These are phyloP conservation scores for Ceratocystis albifundus DNA, from an alignment of 2,329 filamentous ascomycete genomes.

Conservation along the genomic window DNA sequence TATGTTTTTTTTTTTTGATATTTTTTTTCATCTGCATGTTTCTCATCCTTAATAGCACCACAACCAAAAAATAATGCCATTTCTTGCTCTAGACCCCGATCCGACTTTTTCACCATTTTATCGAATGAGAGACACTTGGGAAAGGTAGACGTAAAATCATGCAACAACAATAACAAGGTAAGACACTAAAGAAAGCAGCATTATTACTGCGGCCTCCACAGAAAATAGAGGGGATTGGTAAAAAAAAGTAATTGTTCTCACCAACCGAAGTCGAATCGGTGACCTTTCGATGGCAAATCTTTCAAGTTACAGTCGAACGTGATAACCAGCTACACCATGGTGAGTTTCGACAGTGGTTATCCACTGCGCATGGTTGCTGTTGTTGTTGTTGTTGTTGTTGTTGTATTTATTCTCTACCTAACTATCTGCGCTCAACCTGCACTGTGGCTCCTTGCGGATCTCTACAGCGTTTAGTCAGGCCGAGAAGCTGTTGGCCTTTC, in stretches of 20 bases:
- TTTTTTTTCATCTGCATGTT: slow-evolving; percentile 2
- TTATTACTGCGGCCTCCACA: not conserved
- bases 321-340: slow-evolving; percentile 22
- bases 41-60: slow-evolving; percentile 1
- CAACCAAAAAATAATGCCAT: not conserved
- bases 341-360: slow-evolving; percentile 18
- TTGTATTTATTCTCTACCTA: too few relatives aligned
- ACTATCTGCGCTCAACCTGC: too few relatives aligned
- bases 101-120: not conserved
- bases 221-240: not conserved
- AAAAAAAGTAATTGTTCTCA: slow-evolving; percentile 14
- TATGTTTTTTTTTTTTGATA: not conserved
- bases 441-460: too few relatives aligned
- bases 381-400: too few relatives aligned
- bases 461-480: too few relatives aligned
- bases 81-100: not conserved
- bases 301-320: slow-evolving; percentile 22
- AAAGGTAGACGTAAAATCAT: too few relatives aligned
- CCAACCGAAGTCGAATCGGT: slow-evolving; percentile 21
- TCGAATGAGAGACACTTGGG: too few relatives aligned
- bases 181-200: not conserved
- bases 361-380: slow-evolving; percentile 18
- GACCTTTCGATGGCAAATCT: slow-evolving; percentile 22
- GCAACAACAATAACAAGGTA: too few relatives aligned
- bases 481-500: too few relatives aligned